Evolutionary conservation across 2,329 filamentous ascomycete species (phyloP), one percentile per base, ranked within the genome.

Genomic region (Colletotrichum euphorbiae): DNA sequence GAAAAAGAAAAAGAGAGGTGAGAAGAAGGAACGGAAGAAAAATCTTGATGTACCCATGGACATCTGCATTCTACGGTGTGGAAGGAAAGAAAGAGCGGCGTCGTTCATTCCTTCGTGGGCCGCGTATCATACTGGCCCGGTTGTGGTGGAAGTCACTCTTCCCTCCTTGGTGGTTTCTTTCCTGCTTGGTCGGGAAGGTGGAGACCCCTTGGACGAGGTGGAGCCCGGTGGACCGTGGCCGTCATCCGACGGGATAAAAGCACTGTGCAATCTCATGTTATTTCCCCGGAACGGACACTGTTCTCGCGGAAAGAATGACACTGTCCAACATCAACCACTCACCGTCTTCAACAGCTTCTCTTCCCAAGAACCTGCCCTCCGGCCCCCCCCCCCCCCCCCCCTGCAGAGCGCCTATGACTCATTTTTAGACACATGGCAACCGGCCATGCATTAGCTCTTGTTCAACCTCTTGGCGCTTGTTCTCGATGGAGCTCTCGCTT

Each of bases 381-480:
- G 21, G 21, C 42, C 17, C 31, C 52, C 60, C 58, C 67, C 45
- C n/a, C n/a, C 19, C 42, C n/a, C 31, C 52, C 60, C 58, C 67
- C 46, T 67, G 67, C 57, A 57, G 19, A 70, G 72, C 74, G 72
- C 72, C 69, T 76, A 73, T 77, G 75, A 77, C 73, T 77, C 74
- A 77, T 71, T 72, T 74, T 73, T 73, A 74, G 75, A 76, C 74
- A 76, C 73, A 74, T 75, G 72, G 75, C 71, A 71, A 21, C 57
- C 33, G 38, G 50, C 36, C 15, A 28, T 63, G 62, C 55, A 54
- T 62, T 70, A 69, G 67, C 67, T 59, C 38, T 24, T 12, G 15
- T 50, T 42, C 19, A 12, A 36, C 36, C 24, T 19, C 40, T 36
- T 65, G 55, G 65, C 61, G 46, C 45, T 33, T 28, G 7, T 38